These are phyloP conservation scores for Rhodotorula diobovata DNA, from an alignment of 768 basidiomycete genomes.

Conservation along the genomic window DNA sequence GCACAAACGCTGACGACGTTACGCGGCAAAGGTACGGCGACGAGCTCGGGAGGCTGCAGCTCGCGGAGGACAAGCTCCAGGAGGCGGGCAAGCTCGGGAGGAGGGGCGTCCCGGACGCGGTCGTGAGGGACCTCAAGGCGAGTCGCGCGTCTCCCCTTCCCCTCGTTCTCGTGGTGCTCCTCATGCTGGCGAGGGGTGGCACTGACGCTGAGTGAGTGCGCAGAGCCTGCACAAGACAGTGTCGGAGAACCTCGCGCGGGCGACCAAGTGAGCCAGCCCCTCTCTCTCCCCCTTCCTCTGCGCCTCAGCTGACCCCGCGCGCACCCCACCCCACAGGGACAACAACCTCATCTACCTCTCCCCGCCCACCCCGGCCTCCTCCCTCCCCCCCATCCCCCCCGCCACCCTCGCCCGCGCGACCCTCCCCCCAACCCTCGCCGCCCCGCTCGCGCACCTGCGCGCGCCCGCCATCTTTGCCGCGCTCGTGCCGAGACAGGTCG, in stretches of 20 bases:
- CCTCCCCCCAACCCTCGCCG: constrained; percentile 51
- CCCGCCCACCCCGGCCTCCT: constrained; percentile 68
- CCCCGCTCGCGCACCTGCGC: constrained; percentile 33
- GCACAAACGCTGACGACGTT: not conserved
- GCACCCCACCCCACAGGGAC: constrained; percentile 54
- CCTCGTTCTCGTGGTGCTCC: not conserved
- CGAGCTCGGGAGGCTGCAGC: constrained; percentile 70
- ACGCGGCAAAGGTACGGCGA: constrained; percentile 65
- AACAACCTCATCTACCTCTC: constrained; percentile 95
- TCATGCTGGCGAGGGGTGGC: not conserved
- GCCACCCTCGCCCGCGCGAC: constrained; percentile 63
- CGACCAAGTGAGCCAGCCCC: constrained; percentile 51
- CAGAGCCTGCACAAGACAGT: constrained; percentile 74
- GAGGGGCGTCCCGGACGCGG: constrained; percentile 60
- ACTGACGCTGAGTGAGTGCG: not conserved
- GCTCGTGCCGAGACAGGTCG: constrained; percentile 78
- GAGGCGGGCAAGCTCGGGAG: constrained; percentile 67
- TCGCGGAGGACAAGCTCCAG: constrained; percentile 65
- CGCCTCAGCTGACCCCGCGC: not conserved
- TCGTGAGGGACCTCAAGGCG: constrained; percentile 77
- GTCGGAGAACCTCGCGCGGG: constrained; percentile 62
- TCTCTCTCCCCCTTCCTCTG: not conserved
- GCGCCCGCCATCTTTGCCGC: constrained; percentile 63
- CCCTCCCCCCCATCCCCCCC: constrained; percentile 62
- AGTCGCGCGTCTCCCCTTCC: not conserved